Conservation (phyloP, 805 yeast genomes). For the Lipomyces kockii region DNA sequence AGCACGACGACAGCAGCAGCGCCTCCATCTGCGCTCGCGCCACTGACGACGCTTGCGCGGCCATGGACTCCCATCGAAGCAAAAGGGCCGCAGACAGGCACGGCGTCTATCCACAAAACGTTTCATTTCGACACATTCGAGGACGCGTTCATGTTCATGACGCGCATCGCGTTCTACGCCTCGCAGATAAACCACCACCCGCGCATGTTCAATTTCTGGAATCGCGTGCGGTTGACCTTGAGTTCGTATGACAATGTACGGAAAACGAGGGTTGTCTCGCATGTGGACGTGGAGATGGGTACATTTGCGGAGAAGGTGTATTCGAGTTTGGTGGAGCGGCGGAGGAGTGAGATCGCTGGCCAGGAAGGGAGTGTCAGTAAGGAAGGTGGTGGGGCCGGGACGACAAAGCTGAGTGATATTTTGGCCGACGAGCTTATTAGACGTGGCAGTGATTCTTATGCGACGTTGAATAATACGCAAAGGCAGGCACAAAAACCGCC, state of each 20-base stretch:
- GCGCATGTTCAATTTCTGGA: conserved; percentile 27
- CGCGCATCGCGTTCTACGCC: conserved; percentile 25
- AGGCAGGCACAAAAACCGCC: not conserved
- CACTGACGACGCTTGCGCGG: not conserved
- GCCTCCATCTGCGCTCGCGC: not conserved
- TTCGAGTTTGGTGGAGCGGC: not conserved
- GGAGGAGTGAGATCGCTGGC: not conserved
- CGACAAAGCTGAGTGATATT: not conserved
- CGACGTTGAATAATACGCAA: not conserved
- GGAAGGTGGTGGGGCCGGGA: not conserved
- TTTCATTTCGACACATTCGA: conserved; percentile 23
- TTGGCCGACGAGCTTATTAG: not conserved
- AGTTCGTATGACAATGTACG: conserved; percentile 9
- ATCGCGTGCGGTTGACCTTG: conserved; percentile 17
- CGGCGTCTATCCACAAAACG: conserved; percentile 14
- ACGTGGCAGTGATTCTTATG: not conserved
- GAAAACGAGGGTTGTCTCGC: not conserved
- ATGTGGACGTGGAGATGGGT: conserved; percentile 11
- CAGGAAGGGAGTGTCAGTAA: not conserved
- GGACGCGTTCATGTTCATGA: conserved; percentile 30
- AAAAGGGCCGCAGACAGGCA: not conserved
- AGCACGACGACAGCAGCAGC: not conserved
- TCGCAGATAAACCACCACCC: conserved; percentile 27
- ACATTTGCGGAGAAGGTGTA: conserved; percentile 5
- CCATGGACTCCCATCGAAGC: not conserved